Evolutionary conservation across 352 stramenopile species (phyloP).

Genomic region (Thalassiosira ordinaria): DNA sequence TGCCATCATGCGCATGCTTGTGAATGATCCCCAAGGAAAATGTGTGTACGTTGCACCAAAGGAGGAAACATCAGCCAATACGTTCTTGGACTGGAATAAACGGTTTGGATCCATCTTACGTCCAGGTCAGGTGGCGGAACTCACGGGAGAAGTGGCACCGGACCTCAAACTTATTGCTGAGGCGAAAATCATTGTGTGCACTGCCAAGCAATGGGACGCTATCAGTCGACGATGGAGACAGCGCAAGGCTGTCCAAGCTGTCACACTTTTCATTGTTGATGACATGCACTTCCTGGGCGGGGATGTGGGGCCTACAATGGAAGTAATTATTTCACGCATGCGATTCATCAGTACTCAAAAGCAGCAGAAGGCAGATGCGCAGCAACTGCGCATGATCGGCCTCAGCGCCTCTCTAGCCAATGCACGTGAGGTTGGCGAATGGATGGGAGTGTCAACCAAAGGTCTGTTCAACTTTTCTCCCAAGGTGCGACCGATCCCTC

Average conservation of each 20-base stretch:
- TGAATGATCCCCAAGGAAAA: conserved; percentile 73
- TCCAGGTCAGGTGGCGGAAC: conserved; percentile 88
- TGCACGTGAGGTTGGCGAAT: conserved; percentile 96
- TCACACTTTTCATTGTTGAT: conserved; percentile 95
- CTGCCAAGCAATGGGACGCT: conserved; percentile 95
- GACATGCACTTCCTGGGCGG: conserved; percentile 97
- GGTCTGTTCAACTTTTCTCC: conserved; percentile 97
- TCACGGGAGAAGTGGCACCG: conserved; percentile 93
- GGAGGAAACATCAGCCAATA: conserved; percentile 80
- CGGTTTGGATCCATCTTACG: conserved; percentile 81
- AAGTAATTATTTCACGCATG: conserved; percentile 98
- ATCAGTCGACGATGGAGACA: conserved; percentile 96
- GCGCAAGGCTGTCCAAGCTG: conserved; percentile 93
- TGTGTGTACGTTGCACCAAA: conserved; percentile 95
- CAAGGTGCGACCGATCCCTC: conserved; percentile 92
- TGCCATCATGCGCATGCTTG: conserved; percentile 93
- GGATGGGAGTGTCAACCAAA: conserved; percentile 93
- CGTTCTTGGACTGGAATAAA: conserved; percentile 83
- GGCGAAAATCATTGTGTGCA: conserved; percentile 93
- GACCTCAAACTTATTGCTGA: conserved; percentile 92
- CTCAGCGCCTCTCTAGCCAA: conserved; percentile 97
- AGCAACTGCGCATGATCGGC: conserved; percentile 91
- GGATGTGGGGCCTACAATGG: conserved; percentile 91
- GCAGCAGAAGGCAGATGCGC: conserved; percentile 56
- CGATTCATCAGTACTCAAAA: conserved; percentile 93